Evolutionary conservation across 1,284 basidiomycete genomes (phyloP).

Genomic region (Ustilago trichophora): DNA sequence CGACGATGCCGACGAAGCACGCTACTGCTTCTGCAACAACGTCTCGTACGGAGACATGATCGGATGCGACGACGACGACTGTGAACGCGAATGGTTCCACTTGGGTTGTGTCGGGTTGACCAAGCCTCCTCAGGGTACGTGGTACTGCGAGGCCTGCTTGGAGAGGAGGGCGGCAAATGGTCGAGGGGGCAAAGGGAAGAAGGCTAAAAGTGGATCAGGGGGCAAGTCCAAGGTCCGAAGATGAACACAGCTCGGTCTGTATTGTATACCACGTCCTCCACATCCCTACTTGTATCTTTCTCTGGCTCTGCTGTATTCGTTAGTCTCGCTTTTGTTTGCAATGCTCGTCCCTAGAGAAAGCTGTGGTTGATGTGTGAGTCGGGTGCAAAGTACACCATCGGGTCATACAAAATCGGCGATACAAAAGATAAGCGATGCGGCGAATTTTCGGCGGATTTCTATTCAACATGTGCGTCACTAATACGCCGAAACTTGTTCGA

Average conservation of each 20-base stretch:
- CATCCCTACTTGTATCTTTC: too few relatives aligned
- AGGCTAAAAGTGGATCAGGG: conserved; percentile 27
- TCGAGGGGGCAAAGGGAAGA: conserved; percentile 30
- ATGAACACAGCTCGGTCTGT: too few relatives aligned
- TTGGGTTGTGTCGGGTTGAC: conserved; percentile 75
- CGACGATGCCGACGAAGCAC: conserved; percentile 70
- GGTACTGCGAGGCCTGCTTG: conserved; percentile 74
- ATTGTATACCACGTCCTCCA: too few relatives aligned
- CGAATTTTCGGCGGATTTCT: conserved; percentile 39
- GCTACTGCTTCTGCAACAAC: conserved; percentile 88
- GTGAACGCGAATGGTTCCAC: conserved; percentile 93
- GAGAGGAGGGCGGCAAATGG: conserved; percentile 46
- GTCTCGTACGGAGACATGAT: conserved; percentile 96
- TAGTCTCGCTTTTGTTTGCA: background rate
- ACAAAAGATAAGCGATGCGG: conserved; percentile 13
- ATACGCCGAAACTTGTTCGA: too few relatives aligned
- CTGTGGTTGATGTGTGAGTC: too few relatives aligned
- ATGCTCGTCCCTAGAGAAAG: background rate
- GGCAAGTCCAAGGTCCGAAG: conserved; percentile 34
- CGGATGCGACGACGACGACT: conserved; percentile 88
- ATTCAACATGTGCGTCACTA: conserved; percentile 12
- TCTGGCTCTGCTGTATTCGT: background rate
- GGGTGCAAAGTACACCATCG: too few relatives aligned
- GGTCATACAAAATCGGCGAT: too few relatives aligned
- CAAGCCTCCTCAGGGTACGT: conserved; percentile 74